A percentile compares a stretch with the other conserved stretches of the same genome.
phyloP scores from a whole-genome alignment of 1,284 basidiomycete species.

The Fistulinella staudtii region DNA sequence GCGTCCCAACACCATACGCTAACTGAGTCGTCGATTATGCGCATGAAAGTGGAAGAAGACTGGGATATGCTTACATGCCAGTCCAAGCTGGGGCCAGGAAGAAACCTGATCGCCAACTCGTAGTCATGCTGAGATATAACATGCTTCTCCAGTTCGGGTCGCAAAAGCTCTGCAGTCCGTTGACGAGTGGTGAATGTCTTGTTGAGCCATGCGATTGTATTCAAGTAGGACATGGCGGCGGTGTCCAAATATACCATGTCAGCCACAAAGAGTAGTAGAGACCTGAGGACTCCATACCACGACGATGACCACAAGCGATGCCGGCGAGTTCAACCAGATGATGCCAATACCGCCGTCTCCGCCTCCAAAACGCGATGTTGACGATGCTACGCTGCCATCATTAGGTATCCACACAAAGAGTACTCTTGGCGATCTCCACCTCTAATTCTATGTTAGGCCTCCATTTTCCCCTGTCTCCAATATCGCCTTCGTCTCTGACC shows the following conservation, averaged over 20 bases:
- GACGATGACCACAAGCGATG: neutral
- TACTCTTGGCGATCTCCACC: slow-evolving; percentile 1
- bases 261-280: neutral
- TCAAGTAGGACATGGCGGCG: slow-evolving; percentile 27
- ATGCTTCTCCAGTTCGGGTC: slow-evolving; percentile 55
- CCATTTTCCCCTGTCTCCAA: slow-evolving; percentile 29
- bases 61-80: slow-evolving; percentile 37
- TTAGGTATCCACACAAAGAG: slow-evolving; percentile 25
- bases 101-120: slow-evolving; percentile 46
- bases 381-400: slow-evolving; percentile 16
- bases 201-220: slow-evolving; percentile 37
- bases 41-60: neutral
- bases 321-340: slow-evolving; percentile 14
- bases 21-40: slow-evolving; percentile 19
- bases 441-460: slow-evolving; percentile 24
- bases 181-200: slow-evolving; percentile 36
- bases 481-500: slow-evolving; percentile 26
- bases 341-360: slow-evolving; percentile 23
- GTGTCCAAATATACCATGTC: too few species aligned
- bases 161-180: slow-evolving; percentile 43
- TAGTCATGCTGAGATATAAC: slow-evolving; percentile 54
- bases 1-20: slow-evolving; percentile 27
- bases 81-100: slow-evolving; percentile 44
- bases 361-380: slow-evolving; percentile 34
- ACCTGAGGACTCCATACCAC: slow-evolving; percentile 4